These are phyloP conservation scores for Butyriboletus loyo DNA, from an alignment of 768 basidiomycete genomes.

Conservation along the genomic window DNA sequence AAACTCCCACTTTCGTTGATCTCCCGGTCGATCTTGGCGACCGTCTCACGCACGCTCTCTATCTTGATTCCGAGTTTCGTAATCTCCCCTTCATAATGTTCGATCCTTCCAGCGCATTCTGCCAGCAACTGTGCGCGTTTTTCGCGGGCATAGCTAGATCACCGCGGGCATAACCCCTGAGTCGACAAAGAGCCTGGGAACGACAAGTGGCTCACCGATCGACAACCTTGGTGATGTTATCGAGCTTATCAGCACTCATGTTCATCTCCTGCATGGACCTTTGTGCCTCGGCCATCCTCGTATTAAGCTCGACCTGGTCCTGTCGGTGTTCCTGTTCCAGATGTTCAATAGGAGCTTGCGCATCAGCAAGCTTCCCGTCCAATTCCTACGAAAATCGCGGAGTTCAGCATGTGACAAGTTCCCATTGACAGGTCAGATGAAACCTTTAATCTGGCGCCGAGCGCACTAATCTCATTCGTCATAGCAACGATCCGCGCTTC, in stretches of 20 bases:
- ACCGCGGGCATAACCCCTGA: background rate
- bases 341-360: slow-evolving; percentile 60
- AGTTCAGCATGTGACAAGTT: background rate
- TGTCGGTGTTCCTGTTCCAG: slow-evolving; percentile 56
- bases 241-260: slow-evolving; percentile 59
- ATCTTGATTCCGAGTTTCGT: slow-evolving; percentile 39
- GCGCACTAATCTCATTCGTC: slow-evolving; percentile 52
- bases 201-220: slow-evolving; percentile 47
- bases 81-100: slow-evolving; percentile 45
- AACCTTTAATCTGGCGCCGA: slow-evolving; percentile 52
- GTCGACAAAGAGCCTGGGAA: background rate
- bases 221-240: slow-evolving; percentile 55
- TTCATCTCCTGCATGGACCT: slow-evolving; percentile 60
- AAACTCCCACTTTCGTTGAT: slow-evolving; percentile 73
- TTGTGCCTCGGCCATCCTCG: slow-evolving; percentile 52
- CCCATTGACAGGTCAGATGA: background rate
- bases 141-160: slow-evolving; percentile 68
- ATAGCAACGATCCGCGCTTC: slow-evolving; percentile 57
- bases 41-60: slow-evolving; percentile 39
- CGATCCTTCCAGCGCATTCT: slow-evolving; percentile 57
- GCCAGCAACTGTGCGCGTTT: slow-evolving; percentile 58
- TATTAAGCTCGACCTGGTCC: slow-evolving; percentile 47
- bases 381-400: slow-evolving; percentile 46
- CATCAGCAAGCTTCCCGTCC: slow-evolving; percentile 56
- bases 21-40: slow-evolving; percentile 69